Conservation (phyloP, 2,329 filamentous ascomycete genomes). For the Diaporthe helianthi region DNA sequence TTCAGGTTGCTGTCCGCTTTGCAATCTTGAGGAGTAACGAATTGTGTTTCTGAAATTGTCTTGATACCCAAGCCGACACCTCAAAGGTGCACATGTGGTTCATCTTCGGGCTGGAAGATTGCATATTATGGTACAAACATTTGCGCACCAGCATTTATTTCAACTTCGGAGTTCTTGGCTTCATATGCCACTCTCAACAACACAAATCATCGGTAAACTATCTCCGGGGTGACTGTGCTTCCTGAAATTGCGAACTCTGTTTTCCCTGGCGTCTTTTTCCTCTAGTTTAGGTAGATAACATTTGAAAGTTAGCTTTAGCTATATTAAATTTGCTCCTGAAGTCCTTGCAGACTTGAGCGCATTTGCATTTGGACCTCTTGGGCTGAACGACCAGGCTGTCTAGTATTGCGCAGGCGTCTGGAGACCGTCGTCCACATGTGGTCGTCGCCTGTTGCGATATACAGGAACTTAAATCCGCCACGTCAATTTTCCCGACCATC, state of each 20-base stretch:
- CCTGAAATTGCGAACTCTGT: no score
- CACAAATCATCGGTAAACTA: background rate
- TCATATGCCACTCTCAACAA: no score
- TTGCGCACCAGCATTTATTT: background rate
- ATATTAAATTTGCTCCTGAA: no score
- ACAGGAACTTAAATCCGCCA: constrained; percentile 47
- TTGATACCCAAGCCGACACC: background rate
- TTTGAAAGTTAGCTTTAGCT: no score
- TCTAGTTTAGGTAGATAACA: no score
- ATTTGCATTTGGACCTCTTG: no score
- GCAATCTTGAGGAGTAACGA: background rate
- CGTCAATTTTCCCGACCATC: constrained; percentile 58
- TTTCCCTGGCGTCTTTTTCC: background rate
- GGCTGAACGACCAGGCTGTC: no score
- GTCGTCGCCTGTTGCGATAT: constrained; percentile 59
- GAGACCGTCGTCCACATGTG: constrained; percentile 58
- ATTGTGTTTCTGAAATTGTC: background rate
- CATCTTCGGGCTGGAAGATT: no score
- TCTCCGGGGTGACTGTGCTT: background rate
- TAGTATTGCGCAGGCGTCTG: constrained; percentile 51
- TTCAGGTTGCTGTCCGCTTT: no score
- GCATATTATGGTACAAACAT: background rate
- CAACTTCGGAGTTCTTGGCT: background rate
- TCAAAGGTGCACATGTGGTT: background rate
- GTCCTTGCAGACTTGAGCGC: no score